Conservation (phyloP, 2,329 filamentous ascomycete genomes). For the Lachnellula arida region DNA sequence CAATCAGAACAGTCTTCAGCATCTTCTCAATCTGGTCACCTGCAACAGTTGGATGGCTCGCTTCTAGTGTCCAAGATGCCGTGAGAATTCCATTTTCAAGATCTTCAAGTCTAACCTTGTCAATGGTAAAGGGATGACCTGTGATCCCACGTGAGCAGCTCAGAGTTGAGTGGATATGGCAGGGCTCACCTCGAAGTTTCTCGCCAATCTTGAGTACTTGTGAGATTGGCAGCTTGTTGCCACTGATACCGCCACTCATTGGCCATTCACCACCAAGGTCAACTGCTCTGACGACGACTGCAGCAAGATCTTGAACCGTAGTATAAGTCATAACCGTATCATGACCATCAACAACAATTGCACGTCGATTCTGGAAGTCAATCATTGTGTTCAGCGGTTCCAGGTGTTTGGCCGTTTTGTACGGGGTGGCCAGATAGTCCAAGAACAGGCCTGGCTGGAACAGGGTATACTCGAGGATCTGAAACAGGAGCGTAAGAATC, state of each 20-base stretch:
- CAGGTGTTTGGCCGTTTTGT: constrained; percentile 38
- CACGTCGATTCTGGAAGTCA: constrained; percentile 35
- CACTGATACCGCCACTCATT: constrained; percentile 29
- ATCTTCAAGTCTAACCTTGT: constrained; percentile 43
- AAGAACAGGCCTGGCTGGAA: constrained; percentile 47
- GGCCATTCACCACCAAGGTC: constrained; percentile 33
- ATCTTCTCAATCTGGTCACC: constrained; percentile 31
- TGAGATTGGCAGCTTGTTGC: constrained; percentile 23
- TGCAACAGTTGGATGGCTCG: constrained; percentile 32
- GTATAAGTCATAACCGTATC: constrained; percentile 42
- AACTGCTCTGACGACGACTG: constrained; percentile 31
- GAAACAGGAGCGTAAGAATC: neutral
- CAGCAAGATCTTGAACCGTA: constrained; percentile 40
- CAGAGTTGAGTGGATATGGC: neutral
- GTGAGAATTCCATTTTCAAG: constrained; percentile 40
- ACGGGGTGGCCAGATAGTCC: constrained; percentile 44
- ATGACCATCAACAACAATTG: constrained; percentile 38
- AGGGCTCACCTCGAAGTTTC: constrained; percentile 36
- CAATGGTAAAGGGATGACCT: constrained; percentile 38
- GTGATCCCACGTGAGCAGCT: constrained; percentile 11
- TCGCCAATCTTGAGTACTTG: constrained; percentile 36
- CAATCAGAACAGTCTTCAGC: constrained; percentile 36
- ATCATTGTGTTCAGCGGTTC: constrained; percentile 28
- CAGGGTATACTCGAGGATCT: constrained; percentile 45
- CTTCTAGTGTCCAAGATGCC: constrained; percentile 38